phyloP scores from a whole-genome alignment of 75 land plant genomes.

The Sequoiadendron giganteum region DNA sequence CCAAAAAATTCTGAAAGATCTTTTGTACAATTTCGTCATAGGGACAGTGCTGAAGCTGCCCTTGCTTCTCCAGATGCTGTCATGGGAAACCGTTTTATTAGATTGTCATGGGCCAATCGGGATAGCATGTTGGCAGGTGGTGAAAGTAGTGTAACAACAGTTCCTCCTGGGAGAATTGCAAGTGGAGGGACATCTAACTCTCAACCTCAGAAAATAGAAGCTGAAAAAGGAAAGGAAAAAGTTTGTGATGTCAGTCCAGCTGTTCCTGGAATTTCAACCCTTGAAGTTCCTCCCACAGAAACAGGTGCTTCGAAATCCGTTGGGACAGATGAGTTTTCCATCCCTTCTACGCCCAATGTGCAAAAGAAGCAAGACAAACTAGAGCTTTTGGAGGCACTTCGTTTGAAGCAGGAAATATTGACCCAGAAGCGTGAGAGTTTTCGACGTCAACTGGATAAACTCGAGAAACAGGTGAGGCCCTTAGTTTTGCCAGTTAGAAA shows the following conservation, averaged over 20 bases:
- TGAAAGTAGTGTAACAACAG: slow-evolving; percentile 19
- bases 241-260: slow-evolving; percentile 24
- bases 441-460: slow-evolving; percentile 63
- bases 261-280: slow-evolving; percentile 11
- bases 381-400: slow-evolving; percentile 85
- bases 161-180: slow-evolving; percentile 13
- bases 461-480: slow-evolving; percentile 74
- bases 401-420: slow-evolving; percentile 83
- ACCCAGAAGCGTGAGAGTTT: slow-evolving; percentile 85
- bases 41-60: slow-evolving; percentile 90
- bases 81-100: slow-evolving; percentile 96
- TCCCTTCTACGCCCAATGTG: slow-evolving; percentile 18
- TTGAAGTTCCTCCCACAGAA: slow-evolving; percentile 23
- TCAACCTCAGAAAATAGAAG: slow-evolving; percentile 23
- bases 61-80: slow-evolving; percentile 94
- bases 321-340: slow-evolving; percentile 32
- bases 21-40: slow-evolving; percentile 83
- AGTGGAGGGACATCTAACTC: slow-evolving; percentile 13
- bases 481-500: background rate
- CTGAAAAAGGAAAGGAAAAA: slow-evolving; percentile 44
- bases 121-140: slow-evolving; percentile 61
- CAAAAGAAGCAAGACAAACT: slow-evolving; percentile 78
- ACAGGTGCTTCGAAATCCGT: slow-evolving; percentile 24
- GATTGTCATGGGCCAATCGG: slow-evolving; percentile 92
- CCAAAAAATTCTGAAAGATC: slow-evolving; percentile 77